A percentile compares a stretch with the other conserved stretches of the same genome.
Evolutionary conservation across 179 eudicot genomes (phyloP).

Genomic region (Actinidia arguta): DNA sequence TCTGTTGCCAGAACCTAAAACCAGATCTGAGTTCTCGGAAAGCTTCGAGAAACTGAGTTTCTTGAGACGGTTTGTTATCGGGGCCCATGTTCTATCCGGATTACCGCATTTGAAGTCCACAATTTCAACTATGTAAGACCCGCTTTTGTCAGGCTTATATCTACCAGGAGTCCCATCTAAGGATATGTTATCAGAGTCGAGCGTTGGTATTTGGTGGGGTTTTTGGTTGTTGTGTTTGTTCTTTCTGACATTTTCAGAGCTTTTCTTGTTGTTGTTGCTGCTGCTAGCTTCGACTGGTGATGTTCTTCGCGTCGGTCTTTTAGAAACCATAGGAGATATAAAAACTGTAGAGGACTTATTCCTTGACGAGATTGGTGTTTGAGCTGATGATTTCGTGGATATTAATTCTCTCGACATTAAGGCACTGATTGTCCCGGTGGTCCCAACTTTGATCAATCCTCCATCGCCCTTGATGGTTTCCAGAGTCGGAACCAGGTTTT

Average conservation of each 20-base stretch:
- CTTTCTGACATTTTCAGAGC: conserved; percentile 47
- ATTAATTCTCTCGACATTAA: conserved; percentile 74
- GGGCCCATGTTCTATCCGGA: conserved; percentile 52
- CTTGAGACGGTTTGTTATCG: conserved; percentile 56
- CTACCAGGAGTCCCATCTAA: conserved; percentile 62
- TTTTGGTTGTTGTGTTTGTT: conserved; percentile 41
- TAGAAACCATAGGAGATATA: conserved; percentile 28
- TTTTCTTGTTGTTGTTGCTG: conserved; percentile 31
- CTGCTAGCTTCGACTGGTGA: conserved; percentile 58
- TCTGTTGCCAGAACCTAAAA: conserved; percentile 46
- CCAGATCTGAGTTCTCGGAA: conserved; percentile 56
- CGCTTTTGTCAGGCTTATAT: conserved; percentile 49
- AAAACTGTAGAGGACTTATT: conserved; percentile 21
- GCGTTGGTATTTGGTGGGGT: conserved; percentile 66
- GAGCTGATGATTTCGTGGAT: conserved; percentile 41
- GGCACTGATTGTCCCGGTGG: conserved; percentile 76
- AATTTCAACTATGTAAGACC: conserved; percentile 59
- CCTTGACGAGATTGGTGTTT: conserved; percentile 27
- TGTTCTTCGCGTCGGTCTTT: conserved; percentile 42
- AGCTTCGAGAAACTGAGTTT: conserved; percentile 81
- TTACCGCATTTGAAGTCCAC: conserved; percentile 73
- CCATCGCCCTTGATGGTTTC: conserved; percentile 84
- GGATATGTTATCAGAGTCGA: conserved; percentile 55
- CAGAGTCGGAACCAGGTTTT: conserved; percentile 64
- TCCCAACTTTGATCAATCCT: conserved; percentile 85